Evolutionary conservation across 208 protist species (phyloP).

Genomic region (Trypanosoma caninum): DNA sequence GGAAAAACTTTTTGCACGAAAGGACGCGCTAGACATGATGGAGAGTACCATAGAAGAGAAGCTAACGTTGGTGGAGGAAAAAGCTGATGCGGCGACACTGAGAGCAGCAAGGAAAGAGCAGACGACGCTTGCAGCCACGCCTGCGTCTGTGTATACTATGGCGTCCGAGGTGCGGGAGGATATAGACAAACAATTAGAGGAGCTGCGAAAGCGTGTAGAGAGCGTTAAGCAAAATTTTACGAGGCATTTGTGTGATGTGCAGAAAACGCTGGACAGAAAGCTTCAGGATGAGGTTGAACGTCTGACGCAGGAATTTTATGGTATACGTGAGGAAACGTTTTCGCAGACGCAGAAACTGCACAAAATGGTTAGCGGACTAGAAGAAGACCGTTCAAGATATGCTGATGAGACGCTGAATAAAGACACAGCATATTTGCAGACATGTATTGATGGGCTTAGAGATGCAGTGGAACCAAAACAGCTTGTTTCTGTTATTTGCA

Average conservation of each 20-base stretch:
- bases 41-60: background rate
- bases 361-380: background rate
- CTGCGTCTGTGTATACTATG: background rate
- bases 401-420: background rate
- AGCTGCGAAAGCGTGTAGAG: background rate
- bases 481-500: slow-evolving; percentile 2
- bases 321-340: slow-evolving; percentile 6
- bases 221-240: background rate
- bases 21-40: background rate
- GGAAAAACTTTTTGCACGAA: background rate
- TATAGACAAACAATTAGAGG: background rate
- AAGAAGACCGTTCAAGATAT: background rate
- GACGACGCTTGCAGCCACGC: background rate
- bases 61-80: background rate
- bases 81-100: background rate
- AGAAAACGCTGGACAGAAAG: background rate
- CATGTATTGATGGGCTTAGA: slow-evolving; percentile 2
- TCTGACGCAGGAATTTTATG: background rate
- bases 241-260: background rate
- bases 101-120: background rate
- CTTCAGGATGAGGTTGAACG: slow-evolving; percentile 3
- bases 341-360: slow-evolving; percentile 12
- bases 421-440: background rate
- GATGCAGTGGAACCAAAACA: background rate
- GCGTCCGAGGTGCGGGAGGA: background rate